A percentile compares a stretch with the other conserved stretches of the same genome.
Conservation (phyloP, 148 eudicot species). For the Rhododendron henanense region DNA sequence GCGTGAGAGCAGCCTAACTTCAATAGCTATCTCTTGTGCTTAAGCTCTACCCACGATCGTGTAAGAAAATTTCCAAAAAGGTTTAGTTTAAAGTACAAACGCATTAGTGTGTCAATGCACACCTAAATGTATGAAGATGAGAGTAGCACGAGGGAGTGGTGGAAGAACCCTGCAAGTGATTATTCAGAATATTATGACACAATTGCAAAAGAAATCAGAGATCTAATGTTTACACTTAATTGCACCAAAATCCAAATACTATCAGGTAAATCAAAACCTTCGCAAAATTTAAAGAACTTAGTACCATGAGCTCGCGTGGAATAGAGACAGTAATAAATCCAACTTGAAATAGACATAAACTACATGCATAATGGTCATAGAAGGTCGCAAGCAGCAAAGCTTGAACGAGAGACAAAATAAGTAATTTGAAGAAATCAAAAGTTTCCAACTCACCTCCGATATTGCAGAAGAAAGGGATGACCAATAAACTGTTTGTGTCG, state of each 20-base stretch:
- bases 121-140: not conserved
- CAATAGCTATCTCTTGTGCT: not conserved
- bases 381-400: not conserved
- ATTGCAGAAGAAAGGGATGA: conserved; percentile 80
- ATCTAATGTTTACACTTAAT: not conserved
- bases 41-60: not conserved
- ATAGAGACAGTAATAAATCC: not conserved
- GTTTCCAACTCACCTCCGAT: conserved; percentile 62
- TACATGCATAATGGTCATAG: not conserved
- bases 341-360: not conserved
- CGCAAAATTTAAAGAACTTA: not conserved
- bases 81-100: not conserved
- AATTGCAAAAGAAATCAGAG: not conserved
- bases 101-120: not conserved
- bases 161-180: not conserved
- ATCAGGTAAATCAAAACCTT: not conserved
- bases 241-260: not conserved
- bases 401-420: not conserved
- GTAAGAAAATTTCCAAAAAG: not conserved
- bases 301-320: not conserved
- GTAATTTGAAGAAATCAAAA: not conserved
- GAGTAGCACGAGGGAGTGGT: not conserved
- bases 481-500: conserved; percentile 60
- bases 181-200: not conserved
- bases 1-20: not conserved